phyloP scores from a whole-genome alignment of 1,139 yeast genomes.

The Diutina siamensis region DNA sequence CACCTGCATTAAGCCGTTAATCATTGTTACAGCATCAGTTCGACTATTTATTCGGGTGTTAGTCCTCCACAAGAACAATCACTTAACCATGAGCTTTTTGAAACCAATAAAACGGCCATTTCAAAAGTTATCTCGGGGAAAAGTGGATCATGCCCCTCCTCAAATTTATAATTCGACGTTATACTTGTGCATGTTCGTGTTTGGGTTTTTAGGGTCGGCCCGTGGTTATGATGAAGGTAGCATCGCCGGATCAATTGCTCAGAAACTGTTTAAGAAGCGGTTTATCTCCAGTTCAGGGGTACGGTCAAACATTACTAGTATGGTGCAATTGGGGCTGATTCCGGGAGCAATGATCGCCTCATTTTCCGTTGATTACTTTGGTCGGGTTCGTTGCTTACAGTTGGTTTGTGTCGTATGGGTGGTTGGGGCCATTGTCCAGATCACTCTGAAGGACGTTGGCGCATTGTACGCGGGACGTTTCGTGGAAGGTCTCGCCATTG shows the following conservation, averaged over 20 bases:
- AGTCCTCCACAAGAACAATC: too few relatives aligned
- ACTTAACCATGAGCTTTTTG: too few relatives aligned
- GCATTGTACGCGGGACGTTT: slow-evolving; percentile 45
- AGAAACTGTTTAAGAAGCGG: slow-evolving; percentile 26
- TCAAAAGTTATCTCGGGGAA: background rate
- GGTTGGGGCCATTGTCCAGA: slow-evolving; percentile 36
- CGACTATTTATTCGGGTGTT: too few relatives aligned
- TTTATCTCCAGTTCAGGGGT: slow-evolving; percentile 21
- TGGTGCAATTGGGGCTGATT: slow-evolving; percentile 53
- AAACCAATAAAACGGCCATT: background rate
- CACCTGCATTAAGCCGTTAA: too few relatives aligned
- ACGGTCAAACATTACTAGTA: slow-evolving; percentile 44
- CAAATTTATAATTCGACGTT: slow-evolving; percentile 38
- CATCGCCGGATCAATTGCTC: slow-evolving; percentile 34
- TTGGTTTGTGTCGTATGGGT: slow-evolving; percentile 34
- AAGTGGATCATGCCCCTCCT: slow-evolving; percentile 24
- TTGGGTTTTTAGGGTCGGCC: slow-evolving; percentile 49
- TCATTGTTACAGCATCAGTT: too few relatives aligned
- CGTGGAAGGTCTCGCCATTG: slow-evolving; percentile 44
- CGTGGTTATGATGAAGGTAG: slow-evolving; percentile 53
- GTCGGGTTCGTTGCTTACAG: slow-evolving; percentile 44
- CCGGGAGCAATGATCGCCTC: slow-evolving; percentile 45
- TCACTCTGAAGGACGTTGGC: slow-evolving; percentile 31
- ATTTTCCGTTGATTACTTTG: slow-evolving; percentile 40
- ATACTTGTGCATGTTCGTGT: slow-evolving; percentile 36